Evolutionary conservation across 2,329 filamentous ascomycete species (phyloP).

Genomic region (Byssoonygena ceratinophila): DNA sequence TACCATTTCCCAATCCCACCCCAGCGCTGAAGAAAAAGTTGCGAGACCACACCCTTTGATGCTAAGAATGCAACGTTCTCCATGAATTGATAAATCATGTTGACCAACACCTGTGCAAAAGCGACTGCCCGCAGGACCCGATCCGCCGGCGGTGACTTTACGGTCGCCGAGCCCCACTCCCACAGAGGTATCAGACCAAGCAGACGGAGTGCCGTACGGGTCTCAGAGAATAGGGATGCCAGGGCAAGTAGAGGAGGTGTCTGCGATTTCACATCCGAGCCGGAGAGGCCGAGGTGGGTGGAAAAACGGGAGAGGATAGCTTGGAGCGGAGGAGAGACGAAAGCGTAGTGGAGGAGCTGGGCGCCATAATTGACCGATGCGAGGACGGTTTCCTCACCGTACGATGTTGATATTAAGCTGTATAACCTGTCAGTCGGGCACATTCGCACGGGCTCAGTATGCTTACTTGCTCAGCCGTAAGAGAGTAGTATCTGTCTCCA

Average conservation of each 20-base stretch:
- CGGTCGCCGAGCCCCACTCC: constrained; percentile 60
- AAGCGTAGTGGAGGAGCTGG: constrained; percentile 52
- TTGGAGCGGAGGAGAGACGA: constrained; percentile 44
- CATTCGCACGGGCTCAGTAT: too few species aligned
- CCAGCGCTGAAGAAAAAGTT: constrained; percentile 30
- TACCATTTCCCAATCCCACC: constrained; percentile 52
- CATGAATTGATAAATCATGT: constrained; percentile 61
- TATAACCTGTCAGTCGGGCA: constrained; percentile 27
- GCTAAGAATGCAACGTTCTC: constrained; percentile 77
- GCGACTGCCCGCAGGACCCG: constrained; percentile 44
- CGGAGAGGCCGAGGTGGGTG: constrained; percentile 26
- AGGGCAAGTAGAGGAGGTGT: constrained; percentile 42
- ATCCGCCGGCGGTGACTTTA: constrained; percentile 38
- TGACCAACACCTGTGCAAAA: constrained; percentile 57
- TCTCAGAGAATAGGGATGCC: constrained; percentile 40
- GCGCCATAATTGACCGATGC: constrained; percentile 59
- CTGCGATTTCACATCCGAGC: constrained; percentile 28
- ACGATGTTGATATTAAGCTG: constrained; percentile 52
- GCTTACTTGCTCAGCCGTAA: constrained; percentile 17
- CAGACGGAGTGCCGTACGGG: constrained; percentile 46
- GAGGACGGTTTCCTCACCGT: constrained; percentile 60
- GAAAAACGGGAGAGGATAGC: constrained; percentile 36
- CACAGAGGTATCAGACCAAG: constrained; percentile 63
- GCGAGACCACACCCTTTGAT: constrained; percentile 56
- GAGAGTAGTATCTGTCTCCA: constrained; percentile 4